phyloP scores from a whole-genome alignment of 768 basidiomycete genomes.

The Suillus clintonianus region DNA sequence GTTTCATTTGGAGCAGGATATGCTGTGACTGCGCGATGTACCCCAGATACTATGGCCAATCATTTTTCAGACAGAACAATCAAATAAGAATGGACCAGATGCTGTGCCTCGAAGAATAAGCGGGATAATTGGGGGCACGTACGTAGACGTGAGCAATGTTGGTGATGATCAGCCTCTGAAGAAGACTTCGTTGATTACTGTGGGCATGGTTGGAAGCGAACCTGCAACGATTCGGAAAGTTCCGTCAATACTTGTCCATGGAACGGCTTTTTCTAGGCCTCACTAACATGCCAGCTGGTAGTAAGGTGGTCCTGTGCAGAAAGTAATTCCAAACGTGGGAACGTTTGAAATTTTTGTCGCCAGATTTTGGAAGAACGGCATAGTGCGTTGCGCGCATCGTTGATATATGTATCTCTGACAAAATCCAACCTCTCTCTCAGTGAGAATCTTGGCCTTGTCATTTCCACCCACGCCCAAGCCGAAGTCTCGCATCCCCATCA shows the following conservation, averaged over 20 bases:
- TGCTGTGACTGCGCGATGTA: not conserved
- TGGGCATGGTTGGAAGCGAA: not conserved
- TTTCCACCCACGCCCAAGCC: not conserved
- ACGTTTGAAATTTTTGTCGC: not conserved
- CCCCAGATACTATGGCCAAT: not conserved
- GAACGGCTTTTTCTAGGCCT: not conserved
- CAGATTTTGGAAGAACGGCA: too few species aligned
- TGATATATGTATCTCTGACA: too few species aligned
- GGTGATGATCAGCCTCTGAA: not conserved
- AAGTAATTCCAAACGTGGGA: too few species aligned
- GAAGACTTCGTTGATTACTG: not conserved
- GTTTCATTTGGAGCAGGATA: not conserved
- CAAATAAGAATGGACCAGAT: not conserved
- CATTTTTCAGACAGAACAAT: not conserved
- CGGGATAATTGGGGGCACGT: not conserved
- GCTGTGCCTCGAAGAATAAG: not conserved
- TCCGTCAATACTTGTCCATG: not conserved
- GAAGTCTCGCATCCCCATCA: constrained; percentile 1
- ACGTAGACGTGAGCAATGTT: not conserved
- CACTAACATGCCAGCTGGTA: not conserved
- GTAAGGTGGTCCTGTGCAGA: too few species aligned
- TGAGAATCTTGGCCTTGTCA: not conserved
- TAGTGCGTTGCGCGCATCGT: too few species aligned
- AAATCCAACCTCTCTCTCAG: too few species aligned
- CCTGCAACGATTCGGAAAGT: not conserved